These are phyloP conservation scores for Adansonia digitata DNA, from an alignment of 345 rosid genomes.

Conservation along the genomic window DNA sequence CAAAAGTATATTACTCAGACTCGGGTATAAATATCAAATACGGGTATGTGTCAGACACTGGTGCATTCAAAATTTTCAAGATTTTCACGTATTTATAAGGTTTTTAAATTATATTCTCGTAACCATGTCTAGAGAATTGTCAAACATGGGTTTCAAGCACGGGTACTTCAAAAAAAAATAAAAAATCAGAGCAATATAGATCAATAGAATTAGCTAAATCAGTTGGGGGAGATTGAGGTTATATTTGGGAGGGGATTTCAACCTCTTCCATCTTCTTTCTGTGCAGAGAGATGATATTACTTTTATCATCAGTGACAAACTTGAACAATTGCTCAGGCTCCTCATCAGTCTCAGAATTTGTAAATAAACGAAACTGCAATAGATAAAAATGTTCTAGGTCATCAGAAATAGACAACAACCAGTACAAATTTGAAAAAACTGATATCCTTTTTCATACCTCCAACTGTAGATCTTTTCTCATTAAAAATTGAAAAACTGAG, in stretches of 20 bases:
- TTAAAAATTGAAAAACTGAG: not conserved
- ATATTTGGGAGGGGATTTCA: not conserved
- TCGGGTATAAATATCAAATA: no score
- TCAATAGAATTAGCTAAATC: no score
- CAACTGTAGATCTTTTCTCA: not conserved
- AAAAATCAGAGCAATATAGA: no score
- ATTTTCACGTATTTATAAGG: no score
- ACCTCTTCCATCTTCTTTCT: not conserved
- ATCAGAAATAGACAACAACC: not conserved
- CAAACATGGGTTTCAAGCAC: no score
- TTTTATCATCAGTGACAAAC: not conserved
- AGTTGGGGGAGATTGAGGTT: not conserved
- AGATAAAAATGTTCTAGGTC: not conserved
- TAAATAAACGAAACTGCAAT: not conserved
- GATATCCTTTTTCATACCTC: not conserved
- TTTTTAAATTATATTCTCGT: no score
- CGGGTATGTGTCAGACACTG: no score
- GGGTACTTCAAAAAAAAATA: no score
- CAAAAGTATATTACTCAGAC: no score
- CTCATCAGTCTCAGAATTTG: not conserved
- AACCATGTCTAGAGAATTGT: no score
- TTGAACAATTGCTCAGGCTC: not conserved
- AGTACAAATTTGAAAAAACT: no score
- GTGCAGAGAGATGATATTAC: slow-evolving; percentile 2
- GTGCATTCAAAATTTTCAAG: no score